phyloP scores from a whole-genome alignment of 2,329 filamentous ascomycete genomes.

The Hypomyces perniciosus region DNA sequence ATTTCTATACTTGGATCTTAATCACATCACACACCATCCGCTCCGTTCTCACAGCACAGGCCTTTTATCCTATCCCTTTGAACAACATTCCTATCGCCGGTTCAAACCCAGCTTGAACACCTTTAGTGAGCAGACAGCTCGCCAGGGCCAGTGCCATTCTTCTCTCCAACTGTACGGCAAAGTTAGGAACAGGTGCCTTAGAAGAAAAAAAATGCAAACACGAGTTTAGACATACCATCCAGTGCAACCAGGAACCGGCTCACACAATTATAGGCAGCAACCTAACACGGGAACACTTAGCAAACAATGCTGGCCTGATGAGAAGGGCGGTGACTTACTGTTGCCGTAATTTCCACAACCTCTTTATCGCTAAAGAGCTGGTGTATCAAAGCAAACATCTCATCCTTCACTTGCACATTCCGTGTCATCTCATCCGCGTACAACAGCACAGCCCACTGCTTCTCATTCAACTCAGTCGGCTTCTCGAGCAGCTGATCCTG shows the following conservation, averaged over 20 bases:
- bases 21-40: neutral
- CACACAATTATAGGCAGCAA: conserved; percentile 78
- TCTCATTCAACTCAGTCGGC: conserved; percentile 42
- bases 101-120: neutral
- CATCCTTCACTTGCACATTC: conserved; percentile 62
- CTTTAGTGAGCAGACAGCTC: conserved; percentile 29
- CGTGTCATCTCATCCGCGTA: conserved; percentile 84
- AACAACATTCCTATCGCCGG: neutral
- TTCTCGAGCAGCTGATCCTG: conserved; percentile 23
- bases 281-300: conserved; percentile 24
- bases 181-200: conserved; percentile 11
- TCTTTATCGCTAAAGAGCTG: conserved; percentile 60
- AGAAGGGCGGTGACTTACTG: conserved; percentile 38
- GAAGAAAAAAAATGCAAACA: conserved; percentile 10
- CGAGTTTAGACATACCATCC: conserved; percentile 50
- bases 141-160: conserved; percentile 47
- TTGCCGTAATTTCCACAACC: conserved; percentile 75
- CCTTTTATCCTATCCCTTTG: no score
- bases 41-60: no score
- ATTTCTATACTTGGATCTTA: neutral
- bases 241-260: conserved; percentile 77
- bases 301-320: neutral
- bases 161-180: conserved; percentile 46
- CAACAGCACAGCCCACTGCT: conserved; percentile 61
- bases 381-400: conserved; percentile 59